Base-by-base conservation (phyloP, 208 protist genomes). In the Herpetomonas muscarum region DNA sequence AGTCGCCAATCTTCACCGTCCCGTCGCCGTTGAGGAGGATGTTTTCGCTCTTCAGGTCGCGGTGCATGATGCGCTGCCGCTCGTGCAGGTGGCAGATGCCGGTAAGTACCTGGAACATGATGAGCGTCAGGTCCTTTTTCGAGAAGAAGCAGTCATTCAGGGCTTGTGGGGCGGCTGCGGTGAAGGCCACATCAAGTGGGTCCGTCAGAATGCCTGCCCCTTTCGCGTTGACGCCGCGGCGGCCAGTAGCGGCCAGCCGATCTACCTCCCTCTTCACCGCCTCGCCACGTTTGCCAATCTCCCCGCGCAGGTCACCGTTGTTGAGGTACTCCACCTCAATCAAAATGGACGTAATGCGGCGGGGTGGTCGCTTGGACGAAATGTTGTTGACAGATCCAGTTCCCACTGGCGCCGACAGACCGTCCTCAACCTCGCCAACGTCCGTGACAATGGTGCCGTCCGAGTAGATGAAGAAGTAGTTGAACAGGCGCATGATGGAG, bases 31-130 rank as follows among this genome's bases (percentile, higher is more conserved):
- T 85, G 0, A 96, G 58, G 21, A 96, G 61, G 15, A 96, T 81
- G 61, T 96, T 96, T 9, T 75, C 85, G 41, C 79, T 80, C 67
- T 95, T 95, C 44, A 95, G 77, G 47, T 95, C 88, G 47, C 88
- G 79, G 56, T 96, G 89, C 58, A 96, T 81, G 54, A 95, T 92
- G 49, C 76, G 54, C 45, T 83, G 67, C 21, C 60, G 73, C 41
- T 46, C 41, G 66, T 96, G 92, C 12, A 97, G 57, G 61, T 97
- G 81, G 64, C 92, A 54, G 0, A 97, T 64, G 9, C 83, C 91
- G 19, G 87, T 56, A 0, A 85, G 66, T 2, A 94, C 55, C 66
- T 94, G 87, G 3, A 87, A 54, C 60, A 94, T 92, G 1, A 86
- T 39, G 36, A 89, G 51, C 9, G 75, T 72, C 0, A 75, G 75